A percentile compares a stretch with the other conserved stretches of the same genome.
These are phyloP conservation scores for Cryptococcus sp. DNA, from an alignment of 1,284 basidiomycete species.

Conservation along the genomic window DNA sequence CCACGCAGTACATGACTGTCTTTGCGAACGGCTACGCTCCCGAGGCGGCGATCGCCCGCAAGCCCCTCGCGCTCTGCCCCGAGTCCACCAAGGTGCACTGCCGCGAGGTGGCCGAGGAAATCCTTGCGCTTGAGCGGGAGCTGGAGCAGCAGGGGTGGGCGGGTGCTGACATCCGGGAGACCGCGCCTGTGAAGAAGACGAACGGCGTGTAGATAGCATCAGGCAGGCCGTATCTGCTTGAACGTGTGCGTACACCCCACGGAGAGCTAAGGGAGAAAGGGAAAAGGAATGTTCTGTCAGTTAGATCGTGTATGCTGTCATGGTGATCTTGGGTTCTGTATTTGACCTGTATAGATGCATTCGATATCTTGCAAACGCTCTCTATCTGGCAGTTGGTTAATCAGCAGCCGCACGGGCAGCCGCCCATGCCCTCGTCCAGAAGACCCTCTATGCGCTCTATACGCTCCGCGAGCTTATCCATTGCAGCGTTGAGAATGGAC, in stretches of 20 bases:
- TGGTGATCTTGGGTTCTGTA: too few relatives aligned
- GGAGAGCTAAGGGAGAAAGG: too few relatives aligned
- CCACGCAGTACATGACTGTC: slow-evolving; percentile 19
- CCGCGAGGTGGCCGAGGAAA: slow-evolving; percentile 12
- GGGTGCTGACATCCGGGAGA: slow-evolving; percentile 5
- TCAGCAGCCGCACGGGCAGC: slow-evolving; percentile 37
- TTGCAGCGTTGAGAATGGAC: slow-evolving; percentile 28
- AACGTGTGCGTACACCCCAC: too few relatives aligned
- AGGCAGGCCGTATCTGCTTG: slow-evolving; percentile 5
- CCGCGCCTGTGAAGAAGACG: neutral
- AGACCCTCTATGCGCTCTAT: slow-evolving; percentile 35
- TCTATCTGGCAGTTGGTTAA: neutral
- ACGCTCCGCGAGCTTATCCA: slow-evolving; percentile 30
- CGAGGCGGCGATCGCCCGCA: slow-evolving; percentile 18
- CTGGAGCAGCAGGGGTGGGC: slow-evolving; percentile 24
- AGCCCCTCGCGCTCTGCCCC: slow-evolving; percentile 23
- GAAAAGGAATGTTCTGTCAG: too few relatives aligned
- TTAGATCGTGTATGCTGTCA: neutral
- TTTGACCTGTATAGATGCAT: neutral
- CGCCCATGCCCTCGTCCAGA: slow-evolving; percentile 33
- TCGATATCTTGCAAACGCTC: neutral
- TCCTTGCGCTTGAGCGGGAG: slow-evolving; percentile 25
- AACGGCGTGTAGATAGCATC: slow-evolving; percentile 9
- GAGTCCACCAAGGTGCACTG: slow-evolving; percentile 18
- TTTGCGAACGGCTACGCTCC: slow-evolving; percentile 19